Evolutionary conservation across 2,329 filamentous ascomycete species (phyloP), one percentile per base, ranked within the genome.

Genomic region (Xylariaceae sp.): DNA sequence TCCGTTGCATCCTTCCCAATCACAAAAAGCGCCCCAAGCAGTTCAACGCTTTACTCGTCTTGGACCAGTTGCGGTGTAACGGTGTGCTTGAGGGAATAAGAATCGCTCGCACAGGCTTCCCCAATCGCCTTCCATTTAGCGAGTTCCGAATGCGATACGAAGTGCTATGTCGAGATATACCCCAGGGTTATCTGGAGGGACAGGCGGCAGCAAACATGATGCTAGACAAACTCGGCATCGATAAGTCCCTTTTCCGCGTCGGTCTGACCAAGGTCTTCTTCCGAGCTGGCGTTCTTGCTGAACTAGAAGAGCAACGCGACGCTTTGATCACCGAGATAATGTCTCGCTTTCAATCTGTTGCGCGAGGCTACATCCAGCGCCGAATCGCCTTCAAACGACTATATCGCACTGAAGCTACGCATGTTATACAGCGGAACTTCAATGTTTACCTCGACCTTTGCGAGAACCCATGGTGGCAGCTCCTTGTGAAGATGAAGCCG

Each of bases 61-160:
- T 99, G 6, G 94, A 99, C 63, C 95, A 99, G 67, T 75, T 99
- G n/a, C 85, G 94, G 45, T 99, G 94, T 72, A 99, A 99, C 66
- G 94, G 94, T 87, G 94, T 99, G 2, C 77, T 99, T n/a, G 94
- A 99, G 71, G 94, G 94, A 54, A 99, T 99, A 63, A 83, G 94
- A 53, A 99, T 99, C 68, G 94, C 94, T 19, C 84, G 94, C 41
- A 99, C 95, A 5, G 94, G 94, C 19, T 99, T 99, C 67, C 94
- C 94, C 44, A 99, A 99, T 66, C 81, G 94, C 58, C 77, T 99
- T 31, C 81, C 89, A 0, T 99, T 99, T 66, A 81, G 88, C 2
- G 95, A 99, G 65, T 99, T 99, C 71, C 84, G 94, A 47, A 89
- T 95, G 62, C 85, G 94, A 55, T 99, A 99, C 67, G 94, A 97